Evolutionary conservation across 2,329 filamentous ascomycete species (phyloP), one percentile per base, ranked within the genome.

Genomic region (Pseudocercospora macadamiae): DNA sequence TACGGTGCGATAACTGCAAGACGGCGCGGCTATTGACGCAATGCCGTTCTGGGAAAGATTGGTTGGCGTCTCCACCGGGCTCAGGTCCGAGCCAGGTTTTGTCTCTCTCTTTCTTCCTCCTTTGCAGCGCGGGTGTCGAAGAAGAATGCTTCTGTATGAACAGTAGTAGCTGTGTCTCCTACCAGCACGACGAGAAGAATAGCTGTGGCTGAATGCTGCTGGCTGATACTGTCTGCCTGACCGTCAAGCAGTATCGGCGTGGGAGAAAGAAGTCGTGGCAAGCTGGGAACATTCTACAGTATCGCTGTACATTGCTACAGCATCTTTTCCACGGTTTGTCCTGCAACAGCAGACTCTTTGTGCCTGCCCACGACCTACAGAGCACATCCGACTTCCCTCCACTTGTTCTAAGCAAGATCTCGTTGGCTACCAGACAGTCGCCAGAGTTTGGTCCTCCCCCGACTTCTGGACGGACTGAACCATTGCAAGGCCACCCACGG

Each of bases 11-110:
- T 19, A 34, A 12, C 26, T 34, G 48, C 21, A 10, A 18, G 34
- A 3, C 14, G 26, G 25, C 25, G 55, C 51, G 56, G 51, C 51
- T 54, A 44, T 58, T 54, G 56, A 59, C 56, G 54, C 47, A 51
- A 53, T 55, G 49, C 58, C 51, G 51, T 52, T 21, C 37, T 42
- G 37, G 37, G 37, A 42, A 42, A 18, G 37, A 42, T 42, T 9
- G 37, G 37, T 42, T 42, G 37, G 37, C 37, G 37, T 42, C 37
- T 42, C n/a, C 37, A 21, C 37, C 18, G 37, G 37, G n/a, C 18
- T 19, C 37, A 42, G 37, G 37, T 42, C 37, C 37, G n/a, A 10
- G n/a, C 18, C 19, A 44, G 39, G 4, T 21, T 12, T 7, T 7
- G 28, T 32, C 28, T 32, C 12, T 7, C 18, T 44, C 19, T 23